These are phyloP conservation scores for Betula pendula DNA, from an alignment of 306 rosid genomes.

Conservation along the genomic window DNA sequence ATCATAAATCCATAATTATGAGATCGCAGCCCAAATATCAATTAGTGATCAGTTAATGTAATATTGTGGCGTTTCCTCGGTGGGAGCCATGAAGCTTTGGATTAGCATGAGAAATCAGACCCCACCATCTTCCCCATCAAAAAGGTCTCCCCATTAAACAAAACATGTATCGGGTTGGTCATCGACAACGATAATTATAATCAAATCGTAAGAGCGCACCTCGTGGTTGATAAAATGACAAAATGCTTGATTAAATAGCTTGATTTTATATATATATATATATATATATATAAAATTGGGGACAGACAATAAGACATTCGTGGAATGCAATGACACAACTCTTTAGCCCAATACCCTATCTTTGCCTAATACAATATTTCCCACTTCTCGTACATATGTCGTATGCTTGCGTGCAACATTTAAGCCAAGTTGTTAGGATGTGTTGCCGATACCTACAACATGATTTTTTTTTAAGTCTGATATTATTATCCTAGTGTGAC, in stretches of 20 bases:
- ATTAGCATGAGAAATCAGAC: constrained; percentile 23
- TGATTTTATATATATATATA: too few species aligned
- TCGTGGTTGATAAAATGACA: constrained; percentile 32
- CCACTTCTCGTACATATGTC: not conserved
- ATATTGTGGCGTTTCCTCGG: constrained; percentile 34
- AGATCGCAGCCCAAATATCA: not conserved
- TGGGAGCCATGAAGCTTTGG: constrained; percentile 45
- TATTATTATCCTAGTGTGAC: too few species aligned
- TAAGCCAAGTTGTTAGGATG: not conserved
- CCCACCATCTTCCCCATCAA: constrained; percentile 25
- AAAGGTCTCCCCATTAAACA: constrained; percentile 27
- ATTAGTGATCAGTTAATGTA: constrained; percentile 21
- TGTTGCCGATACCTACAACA: not conserved
- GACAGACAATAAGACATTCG: constrained; percentile 42
- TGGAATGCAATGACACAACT: constrained; percentile 29
- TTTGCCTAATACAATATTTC: constrained; percentile 16
- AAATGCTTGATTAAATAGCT: constrained; percentile 30
- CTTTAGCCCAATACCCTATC: constrained; percentile 12
- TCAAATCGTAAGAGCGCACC: constrained; percentile 32
- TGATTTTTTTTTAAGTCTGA: not conserved
- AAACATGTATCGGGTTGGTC: constrained; percentile 28
- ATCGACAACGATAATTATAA: constrained; percentile 30
- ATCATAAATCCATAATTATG: constrained; percentile 6
- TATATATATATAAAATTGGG: too few species aligned
- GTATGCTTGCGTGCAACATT: not conserved